phyloP scores from a whole-genome alignment of 352 stramenopile genomes.

The Pythium dissotocum region DNA sequence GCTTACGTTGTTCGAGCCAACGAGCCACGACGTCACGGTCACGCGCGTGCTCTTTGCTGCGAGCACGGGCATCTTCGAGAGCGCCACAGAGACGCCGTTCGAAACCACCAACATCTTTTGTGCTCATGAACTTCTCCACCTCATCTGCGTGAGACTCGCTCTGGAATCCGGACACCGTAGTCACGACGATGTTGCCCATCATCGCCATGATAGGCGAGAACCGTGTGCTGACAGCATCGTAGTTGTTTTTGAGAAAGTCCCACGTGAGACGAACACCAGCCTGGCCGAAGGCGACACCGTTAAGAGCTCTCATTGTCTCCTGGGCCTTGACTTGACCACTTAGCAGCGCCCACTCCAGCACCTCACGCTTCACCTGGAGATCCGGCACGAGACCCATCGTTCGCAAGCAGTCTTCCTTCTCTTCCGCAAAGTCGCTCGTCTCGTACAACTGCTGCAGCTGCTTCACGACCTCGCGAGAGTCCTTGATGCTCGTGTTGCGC shows the following conservation, averaged over 20 bases:
- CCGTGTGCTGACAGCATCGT: conserved; percentile 54
- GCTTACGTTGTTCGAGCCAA: conserved; percentile 41
- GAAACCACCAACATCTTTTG: conserved; percentile 60
- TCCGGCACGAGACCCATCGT: conserved; percentile 55
- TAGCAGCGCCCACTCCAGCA: conserved; percentile 76
- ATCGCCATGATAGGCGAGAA: conserved; percentile 37
- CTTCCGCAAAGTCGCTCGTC: conserved; percentile 60
- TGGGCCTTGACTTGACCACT: conserved; percentile 55
- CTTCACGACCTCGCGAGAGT: conserved; percentile 33
- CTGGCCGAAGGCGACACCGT: conserved; percentile 50
- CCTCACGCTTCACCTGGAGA: conserved; percentile 44
- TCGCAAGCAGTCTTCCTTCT: conserved; percentile 61
- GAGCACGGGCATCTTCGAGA: conserved; percentile 61
- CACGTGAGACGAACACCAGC: conserved; percentile 55
- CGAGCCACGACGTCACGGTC: conserved; percentile 54
- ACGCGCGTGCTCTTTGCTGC: conserved; percentile 46
- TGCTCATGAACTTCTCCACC: conserved; percentile 54
- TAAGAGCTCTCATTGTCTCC: conserved; percentile 59
- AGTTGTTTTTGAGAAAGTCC: conserved; percentile 69
- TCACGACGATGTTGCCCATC: conserved; percentile 45
- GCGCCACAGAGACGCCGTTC: conserved; percentile 53
- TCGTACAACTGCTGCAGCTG: conserved; percentile 66
- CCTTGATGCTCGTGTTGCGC: conserved; percentile 21
- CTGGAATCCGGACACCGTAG: conserved; percentile 46
- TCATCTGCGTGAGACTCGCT: conserved; percentile 48